Evolutionary conservation across 2,329 filamentous ascomycete genomes (phyloP), one percentile per base, ranked within the genome.

Genomic region (Fusarium nurragi): DNA sequence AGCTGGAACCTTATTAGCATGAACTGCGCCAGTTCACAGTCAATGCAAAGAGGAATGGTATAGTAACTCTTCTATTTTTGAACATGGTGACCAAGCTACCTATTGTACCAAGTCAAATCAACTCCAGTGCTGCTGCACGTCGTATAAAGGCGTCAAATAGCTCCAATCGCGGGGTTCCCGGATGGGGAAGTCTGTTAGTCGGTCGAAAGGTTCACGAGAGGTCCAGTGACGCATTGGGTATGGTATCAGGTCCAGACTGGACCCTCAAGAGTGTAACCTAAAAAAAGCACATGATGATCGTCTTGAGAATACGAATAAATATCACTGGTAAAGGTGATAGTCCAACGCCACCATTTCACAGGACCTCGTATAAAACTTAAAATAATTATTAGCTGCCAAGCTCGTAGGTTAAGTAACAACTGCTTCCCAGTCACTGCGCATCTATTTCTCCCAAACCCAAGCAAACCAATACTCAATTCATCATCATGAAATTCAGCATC

Each of bases 401-500:
- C 4, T 30, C 23, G 5, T 25, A 25, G 5, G 26, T 30, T 30
- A 30, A 30, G 14, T 14, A 14, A 13, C 13, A 30, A 6, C 9
- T 6, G 13, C 26, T 13, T 5, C 10, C 26, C 26, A 3, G 4
- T 30, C 26, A 14, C 6, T 6, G 7, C 2, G 3, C 4, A 19
- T 46, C 34, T 11, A 30, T 30, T 30, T 6, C n/a, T n/a, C 9
- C 9, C 25, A 5, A 26, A 26, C 7, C 25, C 25, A 11, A 26
- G 9, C 7, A 26, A 26, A 1, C 1, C 16, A 53, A 48, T n/a
- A n/a, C 32, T 16, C 13, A 46, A 23, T n/a, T 45, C 10, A 13
- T 51, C 67, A 75, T 21, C 28, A 76, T 76, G 74, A 75, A 76
- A 73, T 53, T 71, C 55, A 64, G 51, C 52, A 32, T 72, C 19